Base-by-base conservation (phyloP, 2,329 filamentous ascomycete species). In the Zymoseptoria pseudotritici region DNA sequence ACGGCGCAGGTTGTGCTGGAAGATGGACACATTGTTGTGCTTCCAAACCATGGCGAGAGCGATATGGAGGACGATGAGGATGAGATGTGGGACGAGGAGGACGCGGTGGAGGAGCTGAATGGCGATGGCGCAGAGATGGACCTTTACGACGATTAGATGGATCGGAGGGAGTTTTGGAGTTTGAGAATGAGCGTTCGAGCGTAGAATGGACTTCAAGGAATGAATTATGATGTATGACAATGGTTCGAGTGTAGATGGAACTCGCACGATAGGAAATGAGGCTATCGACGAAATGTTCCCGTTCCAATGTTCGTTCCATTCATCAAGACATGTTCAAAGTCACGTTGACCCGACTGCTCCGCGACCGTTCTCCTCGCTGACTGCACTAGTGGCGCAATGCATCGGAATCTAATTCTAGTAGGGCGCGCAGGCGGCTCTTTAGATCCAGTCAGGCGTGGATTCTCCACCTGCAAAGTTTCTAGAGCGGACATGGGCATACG, bases 1-100 rank as follows among this genome's bases (percentile, higher is more conserved):
- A 78, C 76, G 1, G 94, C 94, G 1, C 81, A 83, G 24, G 90
- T 97, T 22, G 86, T 90, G 53, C 81, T 97, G 62, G 83, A 88
- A 29, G 85, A 91, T 64, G 89, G 90, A 53, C 89, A 90, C 73
- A 87, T 97, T 61, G 78, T 85, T 2, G 91, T 99, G 1, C 71
- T 94, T 22, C 81, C 91, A 6, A 97, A 99, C 74, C 94, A 97
- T 73, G 85, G 86, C 51, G 76, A 82, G 46, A 85, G 82, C 65
- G 82, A 85, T 49, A 71, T 78, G 13, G 82, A 82, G 58, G 81
- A 82, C n/a, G 65, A 70, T 21, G 69, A 82, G 59, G 85, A 87
- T 7, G 87, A 90, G 54, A 87, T 91, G 86, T 77, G 87, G 55
- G 87, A 91, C 61, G 89, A 90, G 10, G 86, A 87, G 2, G 87